phyloP scores from a whole-genome alignment of 176 grass and related monocot genomes.

The Raddia distichophylla region DNA sequence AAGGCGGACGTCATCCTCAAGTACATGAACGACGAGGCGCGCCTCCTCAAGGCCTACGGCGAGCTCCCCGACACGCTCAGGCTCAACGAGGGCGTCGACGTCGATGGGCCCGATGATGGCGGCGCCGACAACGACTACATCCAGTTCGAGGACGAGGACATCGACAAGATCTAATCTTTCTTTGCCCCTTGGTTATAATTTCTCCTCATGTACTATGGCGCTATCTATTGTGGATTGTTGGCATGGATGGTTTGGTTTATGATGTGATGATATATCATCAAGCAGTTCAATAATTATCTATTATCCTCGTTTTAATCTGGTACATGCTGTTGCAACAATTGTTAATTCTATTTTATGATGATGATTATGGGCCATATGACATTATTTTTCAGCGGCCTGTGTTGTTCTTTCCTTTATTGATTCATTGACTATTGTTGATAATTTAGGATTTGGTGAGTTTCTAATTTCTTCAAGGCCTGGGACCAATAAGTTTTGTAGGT shows the following conservation, averaged over 20 bases:
- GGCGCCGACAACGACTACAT: conserved; percentile 56
- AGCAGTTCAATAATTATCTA: conserved; percentile 35
- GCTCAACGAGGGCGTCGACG: conserved; percentile 82
- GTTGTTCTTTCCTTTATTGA: not conserved
- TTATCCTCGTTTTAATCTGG: conserved; percentile 17
- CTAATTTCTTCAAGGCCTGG: not conserved
- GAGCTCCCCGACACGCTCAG: conserved; percentile 74
- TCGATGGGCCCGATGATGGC: conserved; percentile 61
- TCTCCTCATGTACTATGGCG: not conserved
- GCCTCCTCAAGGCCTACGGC: conserved; percentile 78
- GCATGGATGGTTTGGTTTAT: conserved; percentile 11
- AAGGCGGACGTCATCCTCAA: conserved; percentile 92
- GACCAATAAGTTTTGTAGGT: not conserved
- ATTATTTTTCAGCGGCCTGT: not conserved
- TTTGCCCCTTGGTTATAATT: not conserved
- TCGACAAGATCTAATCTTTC: conserved; percentile 70
- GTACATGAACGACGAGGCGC: conserved; percentile 87
- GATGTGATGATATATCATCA: conserved; percentile 11
- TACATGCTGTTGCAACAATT: conserved; percentile 20
- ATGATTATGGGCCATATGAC: not conserved
- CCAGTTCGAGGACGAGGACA: conserved; percentile 88
- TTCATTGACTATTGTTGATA: not conserved
- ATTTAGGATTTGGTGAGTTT: not conserved
- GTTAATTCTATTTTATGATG: not conserved
- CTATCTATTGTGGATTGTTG: conserved; percentile 30